Percentiles rank a stretch among this genome's conserved stretches.
Conservation (phyloP, 768 basidiomycete genomes). For the Nevesoporus exiguus region DNA sequence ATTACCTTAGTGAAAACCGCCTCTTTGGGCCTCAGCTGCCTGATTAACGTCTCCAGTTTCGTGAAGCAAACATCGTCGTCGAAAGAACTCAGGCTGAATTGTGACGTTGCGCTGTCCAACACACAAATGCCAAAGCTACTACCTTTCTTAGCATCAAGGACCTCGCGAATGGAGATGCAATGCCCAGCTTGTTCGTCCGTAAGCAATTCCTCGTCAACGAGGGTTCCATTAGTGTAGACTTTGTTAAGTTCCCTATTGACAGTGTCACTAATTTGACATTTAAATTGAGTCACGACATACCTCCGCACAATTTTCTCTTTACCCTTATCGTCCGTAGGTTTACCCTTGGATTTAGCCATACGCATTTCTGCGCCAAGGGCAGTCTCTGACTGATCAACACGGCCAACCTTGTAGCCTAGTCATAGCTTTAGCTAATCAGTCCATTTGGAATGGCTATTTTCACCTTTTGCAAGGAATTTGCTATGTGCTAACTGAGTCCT, state of each 20-base stretch:
- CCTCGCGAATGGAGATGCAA: slow-evolving; percentile 85
- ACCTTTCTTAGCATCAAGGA: slow-evolving; percentile 30
- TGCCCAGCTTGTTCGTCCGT: slow-evolving; percentile 94
- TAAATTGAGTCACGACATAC: slow-evolving; percentile 31
- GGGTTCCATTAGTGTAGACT: slow-evolving; percentile 94
- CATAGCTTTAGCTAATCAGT: background rate
- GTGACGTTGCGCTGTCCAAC: slow-evolving; percentile 91
- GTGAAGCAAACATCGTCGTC: slow-evolving; percentile 92
- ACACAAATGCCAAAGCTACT: slow-evolving; percentile 85
- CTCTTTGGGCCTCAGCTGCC: slow-evolving; percentile 90
- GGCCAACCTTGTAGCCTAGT: slow-evolving; percentile 87
- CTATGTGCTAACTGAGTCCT: slow-evolving; percentile 32
- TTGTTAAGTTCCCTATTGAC: slow-evolving; percentile 77
- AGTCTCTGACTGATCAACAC: slow-evolving; percentile 96
- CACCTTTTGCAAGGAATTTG: slow-evolving; percentile 73
- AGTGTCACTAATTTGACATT: background rate
- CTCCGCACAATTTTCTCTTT: slow-evolving; percentile 89
- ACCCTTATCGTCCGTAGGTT: slow-evolving; percentile 45
- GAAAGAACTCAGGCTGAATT: slow-evolving; percentile 88
- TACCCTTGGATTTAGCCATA: slow-evolving; percentile 58
- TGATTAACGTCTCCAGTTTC: slow-evolving; percentile 86
- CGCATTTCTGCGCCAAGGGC: slow-evolving; percentile 98
- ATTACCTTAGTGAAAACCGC: slow-evolving; percentile 83
- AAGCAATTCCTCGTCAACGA: slow-evolving; percentile 85
- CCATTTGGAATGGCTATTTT: background rate